A percentile compares a stretch with the other conserved stretches of the same genome.
Evolutionary conservation across 2,329 filamentous ascomycete genomes (phyloP).

Genomic region (Aspergillus flavus): DNA sequence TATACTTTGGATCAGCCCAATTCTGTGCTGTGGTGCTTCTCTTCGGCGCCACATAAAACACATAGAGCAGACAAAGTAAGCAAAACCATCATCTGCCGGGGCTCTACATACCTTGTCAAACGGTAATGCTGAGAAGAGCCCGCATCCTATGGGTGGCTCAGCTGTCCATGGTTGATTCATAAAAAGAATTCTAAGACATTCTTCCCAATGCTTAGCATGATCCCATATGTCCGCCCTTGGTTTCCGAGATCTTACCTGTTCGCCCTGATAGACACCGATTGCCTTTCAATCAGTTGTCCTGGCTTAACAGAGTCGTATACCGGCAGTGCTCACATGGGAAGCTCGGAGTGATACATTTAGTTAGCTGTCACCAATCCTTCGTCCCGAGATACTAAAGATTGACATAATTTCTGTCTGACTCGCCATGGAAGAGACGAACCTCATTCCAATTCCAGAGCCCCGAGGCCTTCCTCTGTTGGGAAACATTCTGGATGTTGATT

Average conservation of each 20-base stretch:
- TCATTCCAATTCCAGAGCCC: conserved; percentile 62
- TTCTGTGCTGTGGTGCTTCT: background rate
- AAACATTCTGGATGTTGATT: conserved; percentile 65
- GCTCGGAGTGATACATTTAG: background rate
- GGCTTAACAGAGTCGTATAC: background rate
- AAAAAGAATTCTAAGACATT: too few species aligned
- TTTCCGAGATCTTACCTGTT: background rate
- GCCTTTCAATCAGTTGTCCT: background rate
- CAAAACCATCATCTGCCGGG: too few species aligned
- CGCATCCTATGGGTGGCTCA: too few species aligned
- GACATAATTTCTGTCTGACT: background rate
- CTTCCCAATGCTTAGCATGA: background rate
- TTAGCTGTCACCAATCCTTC: too few species aligned
- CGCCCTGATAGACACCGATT: background rate
- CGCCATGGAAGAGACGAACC: conserved; percentile 22
- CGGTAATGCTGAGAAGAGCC: background rate
- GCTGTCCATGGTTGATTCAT: background rate
- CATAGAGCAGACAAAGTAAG: too few species aligned
- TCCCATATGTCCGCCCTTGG: background rate
- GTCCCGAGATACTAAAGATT: too few species aligned
- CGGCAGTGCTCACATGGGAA: background rate
- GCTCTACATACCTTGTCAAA: background rate
- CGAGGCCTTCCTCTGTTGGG: conserved; percentile 66
- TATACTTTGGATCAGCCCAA: background rate
- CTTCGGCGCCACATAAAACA: background rate